phyloP scores from a whole-genome alignment of 2,329 filamentous ascomycete genomes.

The Talaromyces sp. region DNA sequence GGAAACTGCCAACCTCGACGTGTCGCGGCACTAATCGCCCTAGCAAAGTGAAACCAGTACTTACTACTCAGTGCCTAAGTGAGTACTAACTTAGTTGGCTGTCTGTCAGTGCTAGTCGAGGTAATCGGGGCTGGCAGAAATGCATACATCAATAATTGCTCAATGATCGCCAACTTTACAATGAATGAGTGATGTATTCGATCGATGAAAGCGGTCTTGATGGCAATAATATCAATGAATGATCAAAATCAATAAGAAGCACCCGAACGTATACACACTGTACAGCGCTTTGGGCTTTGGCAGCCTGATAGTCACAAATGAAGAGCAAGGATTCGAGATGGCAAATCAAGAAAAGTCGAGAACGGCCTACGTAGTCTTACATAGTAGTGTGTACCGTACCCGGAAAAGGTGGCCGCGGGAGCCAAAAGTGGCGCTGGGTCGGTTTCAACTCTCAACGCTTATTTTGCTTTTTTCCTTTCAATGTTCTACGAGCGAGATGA shows the following conservation, averaged over 20 bases:
- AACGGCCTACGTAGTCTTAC: background rate
- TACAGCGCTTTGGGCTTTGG: background rate
- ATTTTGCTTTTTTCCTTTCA: background rate
- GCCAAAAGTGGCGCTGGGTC: background rate
- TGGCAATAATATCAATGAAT: background rate
- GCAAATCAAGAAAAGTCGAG: background rate
- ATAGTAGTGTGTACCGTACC: background rate
- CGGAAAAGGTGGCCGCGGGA: slow-evolving; percentile 2
- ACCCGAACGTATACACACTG: background rate
- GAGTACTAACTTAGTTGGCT: too few relatives aligned
- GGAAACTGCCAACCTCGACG: background rate
- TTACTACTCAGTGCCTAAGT: too few relatives aligned
- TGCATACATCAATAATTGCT: background rate
- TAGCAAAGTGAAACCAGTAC: background rate
- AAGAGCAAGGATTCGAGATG: background rate
- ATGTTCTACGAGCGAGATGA: background rate
- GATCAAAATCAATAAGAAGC: background rate
- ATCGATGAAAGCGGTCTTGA: background rate
- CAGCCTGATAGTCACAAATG: background rate
- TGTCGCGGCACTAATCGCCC: background rate
- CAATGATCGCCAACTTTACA: background rate
- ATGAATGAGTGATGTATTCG: background rate
- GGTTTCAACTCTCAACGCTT: background rate
- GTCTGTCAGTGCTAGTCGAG: background rate
- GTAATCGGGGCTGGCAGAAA: background rate